Evolutionary conservation across 2,329 filamentous ascomycete species (phyloP), one percentile per base, ranked within the genome.

Genomic region (Penicillium freii): DNA sequence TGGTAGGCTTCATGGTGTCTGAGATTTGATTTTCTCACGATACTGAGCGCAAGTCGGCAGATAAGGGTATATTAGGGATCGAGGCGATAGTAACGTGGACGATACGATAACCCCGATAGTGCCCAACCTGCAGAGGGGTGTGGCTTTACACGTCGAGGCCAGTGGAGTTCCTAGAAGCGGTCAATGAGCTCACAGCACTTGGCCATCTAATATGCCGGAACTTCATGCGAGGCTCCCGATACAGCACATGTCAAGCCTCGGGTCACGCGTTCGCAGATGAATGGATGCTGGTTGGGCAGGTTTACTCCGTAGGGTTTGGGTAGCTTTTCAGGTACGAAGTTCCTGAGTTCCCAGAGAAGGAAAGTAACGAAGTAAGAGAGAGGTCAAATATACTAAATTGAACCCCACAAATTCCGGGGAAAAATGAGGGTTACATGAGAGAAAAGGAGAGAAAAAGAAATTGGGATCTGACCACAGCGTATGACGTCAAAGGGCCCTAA

Each of bases 1-100:
- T 69, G 19, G 60, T 60, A 40, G 65, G 53, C 61, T 59, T 71
- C 71, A 73, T 73, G 11, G 45, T 64, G 48, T 27, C 15, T 31
- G 29, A 40, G 21, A 40, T 52, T 23, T 45, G 21, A 15, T 46
- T 57, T 57, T 57, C 42, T 38, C 34, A 15, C 27, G 49, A 29
- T 52, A 46, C 19, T 45, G 29, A 21, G 33, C n/a, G 17, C 19
- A 46, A 50, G 17, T 29, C 17, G 39, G 19, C 15, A 45, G 49
- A 47, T 57, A 57, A 47, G 49, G 29, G 21, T 51, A 50, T 55
- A 43, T 55, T 34, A 52, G 19, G 19, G 39, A 17, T 40, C 21
- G 23, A 27, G 15, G 6, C n/a, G 44, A 33, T 46, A 31, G 27
- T 15, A 29, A 29, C 10, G 31, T 33, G 31, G 31, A 11, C 29